Evolutionary conservation across 1,284 basidiomycete species (phyloP).

Genomic region (Anthracocystis setariae): DNA sequence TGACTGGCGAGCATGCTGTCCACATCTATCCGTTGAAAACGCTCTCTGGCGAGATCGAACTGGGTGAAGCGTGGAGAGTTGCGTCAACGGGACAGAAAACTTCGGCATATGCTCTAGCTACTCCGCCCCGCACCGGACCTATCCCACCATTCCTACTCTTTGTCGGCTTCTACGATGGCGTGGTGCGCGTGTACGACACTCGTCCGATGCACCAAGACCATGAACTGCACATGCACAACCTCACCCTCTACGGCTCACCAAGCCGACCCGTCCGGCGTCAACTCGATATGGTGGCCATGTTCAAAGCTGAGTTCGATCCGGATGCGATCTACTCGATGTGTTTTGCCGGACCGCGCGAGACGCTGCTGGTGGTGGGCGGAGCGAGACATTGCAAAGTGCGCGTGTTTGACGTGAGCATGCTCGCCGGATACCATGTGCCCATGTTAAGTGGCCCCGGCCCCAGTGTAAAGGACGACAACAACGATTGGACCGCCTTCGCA

Average conservation of each 20-base stretch:
- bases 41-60: neutral
- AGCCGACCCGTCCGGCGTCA: neutral
- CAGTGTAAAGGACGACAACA: neutral
- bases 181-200: constrained; percentile 47
- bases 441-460: constrained; percentile 5
- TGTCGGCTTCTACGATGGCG: constrained; percentile 46
- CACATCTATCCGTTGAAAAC: constrained; percentile 31
- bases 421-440: constrained; percentile 16
- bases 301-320: constrained; percentile 22
- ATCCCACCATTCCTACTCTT: constrained; percentile 43
- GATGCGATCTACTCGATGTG: constrained; percentile 40
- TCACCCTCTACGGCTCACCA: constrained; percentile 3
- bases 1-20: constrained; percentile 26
- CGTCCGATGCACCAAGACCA: constrained; percentile 8
- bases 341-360: constrained; percentile 23
- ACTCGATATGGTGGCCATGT: constrained; percentile 24
- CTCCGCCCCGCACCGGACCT: constrained; percentile 1
- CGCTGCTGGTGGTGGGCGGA: constrained; percentile 24
- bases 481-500: constrained; percentile 41
- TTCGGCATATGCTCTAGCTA: constrained; percentile 35
- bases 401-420: constrained; percentile 17
- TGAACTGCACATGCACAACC: neutral
- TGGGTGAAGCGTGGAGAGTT: constrained; percentile 17
- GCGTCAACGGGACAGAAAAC: constrained; percentile 16
- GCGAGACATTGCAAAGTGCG: constrained; percentile 26